These are phyloP conservation scores for Aspergillus felis DNA, from an alignment of 2,329 filamentous ascomycete species.

Conservation along the genomic window DNA sequence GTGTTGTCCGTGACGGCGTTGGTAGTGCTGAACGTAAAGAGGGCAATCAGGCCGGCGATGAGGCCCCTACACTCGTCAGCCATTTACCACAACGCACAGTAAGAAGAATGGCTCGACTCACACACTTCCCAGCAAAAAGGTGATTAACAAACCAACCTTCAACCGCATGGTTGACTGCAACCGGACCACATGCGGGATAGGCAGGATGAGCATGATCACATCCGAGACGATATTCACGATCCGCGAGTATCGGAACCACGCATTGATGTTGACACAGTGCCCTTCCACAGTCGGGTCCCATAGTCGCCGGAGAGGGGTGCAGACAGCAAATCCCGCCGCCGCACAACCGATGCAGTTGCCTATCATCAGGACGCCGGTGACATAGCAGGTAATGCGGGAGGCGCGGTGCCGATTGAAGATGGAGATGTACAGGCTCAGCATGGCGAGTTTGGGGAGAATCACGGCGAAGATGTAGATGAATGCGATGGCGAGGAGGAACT, in stretches of 20 bases:
- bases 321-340: not conserved
- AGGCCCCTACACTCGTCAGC: not conserved
- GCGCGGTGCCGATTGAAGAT: not conserved
- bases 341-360: slow-evolving; percentile 3
- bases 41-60: not conserved
- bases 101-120: not conserved
- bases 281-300: slow-evolving; percentile 3
- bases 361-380: not conserved
- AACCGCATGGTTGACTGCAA: slow-evolving; percentile 74
- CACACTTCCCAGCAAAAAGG: not conserved
- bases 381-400: slow-evolving; percentile 3
- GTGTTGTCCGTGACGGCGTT: slow-evolving; percentile 1
- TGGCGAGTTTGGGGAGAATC: slow-evolving; percentile 1
- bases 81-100: not conserved
- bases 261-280: slow-evolving; percentile 24
- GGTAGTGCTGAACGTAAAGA: not conserved
- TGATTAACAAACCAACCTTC: slow-evolving; percentile 60
- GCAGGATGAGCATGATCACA: slow-evolving; percentile 29
- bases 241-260: slow-evolving; percentile 25
- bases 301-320: not conserved
- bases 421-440: slow-evolving; percentile 3
- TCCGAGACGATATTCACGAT: slow-evolving; percentile 39
- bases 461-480: slow-evolving; percentile 1
- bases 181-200: slow-evolving; percentile 48
- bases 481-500: slow-evolving; percentile 1